Evolutionary conservation across 2,329 filamentous ascomycete species (phyloP).

Genomic region (Trichoderma sp.): DNA sequence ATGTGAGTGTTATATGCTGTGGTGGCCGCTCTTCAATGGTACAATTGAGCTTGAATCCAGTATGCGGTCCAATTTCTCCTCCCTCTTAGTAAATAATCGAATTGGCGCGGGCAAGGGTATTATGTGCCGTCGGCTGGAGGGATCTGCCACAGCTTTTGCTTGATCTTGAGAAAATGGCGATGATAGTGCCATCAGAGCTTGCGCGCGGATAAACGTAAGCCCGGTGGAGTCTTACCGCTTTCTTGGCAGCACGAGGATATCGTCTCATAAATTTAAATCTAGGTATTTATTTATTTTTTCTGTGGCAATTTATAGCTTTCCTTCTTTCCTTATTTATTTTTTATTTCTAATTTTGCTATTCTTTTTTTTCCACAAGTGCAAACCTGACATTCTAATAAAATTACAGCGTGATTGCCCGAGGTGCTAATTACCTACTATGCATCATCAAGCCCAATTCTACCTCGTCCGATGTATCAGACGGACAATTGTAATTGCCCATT

Average conservation of each 20-base stretch:
- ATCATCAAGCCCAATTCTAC: no score
- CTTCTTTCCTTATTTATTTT: background rate
- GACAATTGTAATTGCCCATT: background rate
- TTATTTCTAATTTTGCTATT: background rate
- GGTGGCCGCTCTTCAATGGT: background rate
- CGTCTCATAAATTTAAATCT: background rate
- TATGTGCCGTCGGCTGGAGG: background rate
- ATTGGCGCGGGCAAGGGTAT: background rate
- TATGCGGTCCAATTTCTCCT: background rate
- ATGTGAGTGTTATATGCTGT: background rate
- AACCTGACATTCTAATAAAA: no score
- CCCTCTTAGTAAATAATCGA: background rate
- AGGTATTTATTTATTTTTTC: background rate
- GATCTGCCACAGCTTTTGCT: background rate
- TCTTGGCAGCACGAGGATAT: background rate
- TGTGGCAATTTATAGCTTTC: background rate
- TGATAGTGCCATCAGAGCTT: background rate
- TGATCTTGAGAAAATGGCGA: slow-evolving; percentile 10
- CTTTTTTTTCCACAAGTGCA: background rate
- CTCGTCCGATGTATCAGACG: no score
- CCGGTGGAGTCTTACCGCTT: background rate
- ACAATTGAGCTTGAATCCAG: background rate
- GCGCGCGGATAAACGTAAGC: slow-evolving; percentile 1
- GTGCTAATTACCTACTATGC: no score
- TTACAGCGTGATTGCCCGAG: no score